A percentile compares a stretch with the other conserved stretches of the same genome.
These are phyloP conservation scores for Colletotrichum sidae DNA, from an alignment of 2,329 filamentous ascomycete genomes.

Conservation along the genomic window DNA sequence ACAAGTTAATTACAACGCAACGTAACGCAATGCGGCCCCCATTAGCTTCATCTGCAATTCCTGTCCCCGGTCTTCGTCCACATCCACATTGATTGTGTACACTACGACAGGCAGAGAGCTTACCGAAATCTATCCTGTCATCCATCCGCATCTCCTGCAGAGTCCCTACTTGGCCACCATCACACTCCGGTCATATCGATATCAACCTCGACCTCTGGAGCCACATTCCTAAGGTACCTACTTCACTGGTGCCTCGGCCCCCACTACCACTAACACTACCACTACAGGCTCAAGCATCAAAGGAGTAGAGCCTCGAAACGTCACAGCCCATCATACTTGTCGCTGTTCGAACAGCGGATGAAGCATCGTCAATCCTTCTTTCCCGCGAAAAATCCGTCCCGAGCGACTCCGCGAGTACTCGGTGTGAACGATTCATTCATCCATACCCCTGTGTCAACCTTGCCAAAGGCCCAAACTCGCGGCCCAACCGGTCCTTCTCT, in stretches of 20 bases:
- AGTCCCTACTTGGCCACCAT: conserved; percentile 9
- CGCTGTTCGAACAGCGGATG: neutral
- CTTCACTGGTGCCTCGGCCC: too few species aligned
- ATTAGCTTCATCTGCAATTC: too few species aligned
- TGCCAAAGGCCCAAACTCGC: neutral
- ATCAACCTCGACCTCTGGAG: neutral
- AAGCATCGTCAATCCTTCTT: neutral
- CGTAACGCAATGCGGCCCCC: too few species aligned
- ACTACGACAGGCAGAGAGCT: neutral
- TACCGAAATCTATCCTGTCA: conserved; percentile 36
- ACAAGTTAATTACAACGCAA: too few species aligned
- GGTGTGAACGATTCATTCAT: too few species aligned
- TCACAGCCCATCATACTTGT: too few species aligned
- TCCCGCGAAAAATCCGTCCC: conserved; percentile 17
- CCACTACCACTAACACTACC: conserved; percentile 4
- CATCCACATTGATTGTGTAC: too few species aligned
- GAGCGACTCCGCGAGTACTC: conserved; percentile 19
- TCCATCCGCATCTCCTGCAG: conserved; percentile 12
- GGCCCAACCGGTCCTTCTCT: conserved; percentile 24
- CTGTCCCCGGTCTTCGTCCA: too few species aligned
- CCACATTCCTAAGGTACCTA: too few species aligned
- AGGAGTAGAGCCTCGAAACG: too few species aligned
- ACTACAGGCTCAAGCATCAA: neutral
- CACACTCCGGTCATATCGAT: conserved; percentile 11
- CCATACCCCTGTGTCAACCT: too few species aligned